A percentile compares a stretch with the other conserved stretches of the same genome.
phyloP scores from a whole-genome alignment of 176 grass and related monocot genomes.

The Phoenix roebelenii region DNA sequence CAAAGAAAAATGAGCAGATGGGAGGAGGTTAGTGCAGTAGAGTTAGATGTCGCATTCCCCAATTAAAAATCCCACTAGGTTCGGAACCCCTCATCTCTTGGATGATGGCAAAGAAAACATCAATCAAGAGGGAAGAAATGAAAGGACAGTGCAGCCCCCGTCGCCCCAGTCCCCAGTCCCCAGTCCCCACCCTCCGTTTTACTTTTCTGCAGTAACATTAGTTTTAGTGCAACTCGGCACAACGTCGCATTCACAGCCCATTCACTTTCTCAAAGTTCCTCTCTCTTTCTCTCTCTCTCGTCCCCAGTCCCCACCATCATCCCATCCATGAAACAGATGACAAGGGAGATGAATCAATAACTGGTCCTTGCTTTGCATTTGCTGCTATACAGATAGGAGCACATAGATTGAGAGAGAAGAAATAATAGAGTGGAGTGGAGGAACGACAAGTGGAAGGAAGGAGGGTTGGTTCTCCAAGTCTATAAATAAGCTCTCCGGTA shows the following conservation, averaged over 20 bases:
- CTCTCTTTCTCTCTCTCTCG: slow-evolving; percentile 7
- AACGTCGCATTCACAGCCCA: slow-evolving; percentile 1
- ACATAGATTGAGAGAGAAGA: not conserved
- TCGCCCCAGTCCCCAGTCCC: not conserved
- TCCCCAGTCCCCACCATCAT: not conserved
- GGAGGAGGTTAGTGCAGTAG: not conserved
- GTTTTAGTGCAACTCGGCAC: not conserved
- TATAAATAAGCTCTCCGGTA: not conserved
- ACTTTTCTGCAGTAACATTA: not conserved
- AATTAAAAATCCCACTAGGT: slow-evolving; percentile 2
- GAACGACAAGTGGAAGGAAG: not conserved
- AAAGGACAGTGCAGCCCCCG: not conserved
- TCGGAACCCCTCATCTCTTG: slow-evolving; percentile 4
- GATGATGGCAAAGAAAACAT: slow-evolving; percentile 2
- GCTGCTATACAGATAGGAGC: not conserved
- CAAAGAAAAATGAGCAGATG: not conserved
- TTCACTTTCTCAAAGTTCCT: slow-evolving; percentile 9
- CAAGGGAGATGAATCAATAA: slow-evolving; percentile 7
- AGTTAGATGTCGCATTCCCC: slow-evolving; percentile 12
- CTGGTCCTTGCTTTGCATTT: slow-evolving; percentile 4
- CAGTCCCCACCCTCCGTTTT: not conserved
- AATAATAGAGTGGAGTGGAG: not conserved
- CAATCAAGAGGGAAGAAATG: slow-evolving; percentile 5
- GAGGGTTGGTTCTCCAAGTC: not conserved
- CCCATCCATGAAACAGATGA: slow-evolving; percentile 2